phyloP scores from a whole-genome alignment of 352 stramenopile genomes.

The Thraustochytrium sp. region DNA sequence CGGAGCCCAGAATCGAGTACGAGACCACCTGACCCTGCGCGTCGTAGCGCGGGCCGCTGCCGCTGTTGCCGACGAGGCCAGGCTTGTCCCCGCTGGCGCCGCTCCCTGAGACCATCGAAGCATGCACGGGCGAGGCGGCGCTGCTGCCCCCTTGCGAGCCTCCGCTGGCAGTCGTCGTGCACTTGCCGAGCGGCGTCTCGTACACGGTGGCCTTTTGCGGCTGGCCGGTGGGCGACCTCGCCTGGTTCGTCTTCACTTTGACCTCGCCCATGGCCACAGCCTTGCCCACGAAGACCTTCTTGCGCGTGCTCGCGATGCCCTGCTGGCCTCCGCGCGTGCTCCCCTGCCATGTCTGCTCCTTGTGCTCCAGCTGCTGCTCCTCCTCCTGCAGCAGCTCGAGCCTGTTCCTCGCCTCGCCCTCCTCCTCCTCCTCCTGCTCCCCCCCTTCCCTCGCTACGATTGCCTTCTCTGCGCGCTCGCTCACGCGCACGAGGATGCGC shows the following conservation, averaged over 20 bases:
- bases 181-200: neutral
- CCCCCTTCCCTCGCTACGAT: too few species aligned
- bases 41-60: neutral
- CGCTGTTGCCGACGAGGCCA: too few species aligned
- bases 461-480: neutral
- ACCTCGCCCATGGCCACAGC: neutral
- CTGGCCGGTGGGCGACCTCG: neutral
- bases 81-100: too few species aligned
- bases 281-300: neutral
- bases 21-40: neutral
- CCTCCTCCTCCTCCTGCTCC: too few species aligned
- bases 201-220: neutral
- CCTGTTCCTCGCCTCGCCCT: too few species aligned
- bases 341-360: neutral
- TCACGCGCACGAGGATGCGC: conserved; percentile 12
- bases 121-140: too few species aligned
- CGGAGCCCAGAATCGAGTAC: conserved; percentile 32
- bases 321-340: too few species aligned
- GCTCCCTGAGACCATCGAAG: too few species aligned
- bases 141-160: too few species aligned
- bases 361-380: neutral
- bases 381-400: too few species aligned
- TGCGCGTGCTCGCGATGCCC: neutral
- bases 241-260: neutral
- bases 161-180: neutral